Conservation (phyloP, 1,139 yeast species). For the Taphrina communis region DNA sequence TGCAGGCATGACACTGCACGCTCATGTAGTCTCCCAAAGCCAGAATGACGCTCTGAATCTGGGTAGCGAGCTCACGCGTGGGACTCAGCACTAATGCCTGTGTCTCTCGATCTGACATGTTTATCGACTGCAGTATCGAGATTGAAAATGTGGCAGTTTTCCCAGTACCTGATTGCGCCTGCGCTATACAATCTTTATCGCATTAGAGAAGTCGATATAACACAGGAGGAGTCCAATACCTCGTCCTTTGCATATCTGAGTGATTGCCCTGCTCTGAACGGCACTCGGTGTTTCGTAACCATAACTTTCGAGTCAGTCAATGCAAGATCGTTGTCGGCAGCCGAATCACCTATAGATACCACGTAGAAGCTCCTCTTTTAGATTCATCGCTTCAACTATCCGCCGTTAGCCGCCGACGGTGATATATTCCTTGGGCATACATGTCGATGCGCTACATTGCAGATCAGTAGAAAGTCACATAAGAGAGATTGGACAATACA, state of each 20-base stretch:
- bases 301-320: conserved; percentile 57
- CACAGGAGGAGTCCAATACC: conserved; percentile 25
- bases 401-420: not conserved
- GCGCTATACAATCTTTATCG: conserved; percentile 86
- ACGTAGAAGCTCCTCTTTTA: conserved; percentile 54
- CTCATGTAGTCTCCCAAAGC: conserved; percentile 93
- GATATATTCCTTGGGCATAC: not conserved
- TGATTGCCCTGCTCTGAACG: conserved; percentile 97
- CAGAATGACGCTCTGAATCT: conserved; percentile 94
- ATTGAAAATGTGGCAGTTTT: conserved; percentile 99
- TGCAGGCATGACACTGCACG: conserved; percentile 95
- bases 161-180: conserved; percentile 99
- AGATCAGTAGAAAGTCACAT: not conserved
- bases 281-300: conserved; percentile 98
- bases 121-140: conserved; percentile 82
- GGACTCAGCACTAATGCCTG: conserved; percentile 97
- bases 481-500: not conserved
- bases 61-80: conserved; percentile 98
- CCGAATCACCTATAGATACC: conserved; percentile 68
- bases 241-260: conserved; percentile 93
- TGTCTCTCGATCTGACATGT: conserved; percentile 58
- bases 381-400: conserved; percentile 44
- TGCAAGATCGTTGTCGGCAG: not conserved
- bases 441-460: conserved; percentile 17
- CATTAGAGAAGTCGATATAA: not conserved